These are phyloP conservation scores for Claviceps humidiphila DNA, from an alignment of 2,329 filamentous ascomycete species.

Conservation along the genomic window DNA sequence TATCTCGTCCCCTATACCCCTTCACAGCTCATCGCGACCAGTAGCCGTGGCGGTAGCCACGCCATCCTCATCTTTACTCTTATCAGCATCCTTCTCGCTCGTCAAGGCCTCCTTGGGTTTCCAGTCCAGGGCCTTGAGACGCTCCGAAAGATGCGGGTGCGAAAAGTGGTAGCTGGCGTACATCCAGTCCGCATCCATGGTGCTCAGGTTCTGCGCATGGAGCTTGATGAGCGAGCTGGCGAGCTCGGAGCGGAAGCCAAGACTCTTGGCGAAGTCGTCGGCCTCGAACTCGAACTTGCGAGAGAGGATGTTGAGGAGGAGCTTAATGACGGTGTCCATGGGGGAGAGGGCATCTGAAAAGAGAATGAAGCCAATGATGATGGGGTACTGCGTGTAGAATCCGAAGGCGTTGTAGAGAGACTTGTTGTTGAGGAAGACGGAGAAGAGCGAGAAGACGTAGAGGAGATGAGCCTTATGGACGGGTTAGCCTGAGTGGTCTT, in stretches of 20 bases:
- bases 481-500: background rate
- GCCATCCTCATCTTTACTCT: slow-evolving; percentile 23
- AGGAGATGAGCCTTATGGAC: slow-evolving; percentile 67
- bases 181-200: slow-evolving; percentile 98
- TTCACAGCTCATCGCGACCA: slow-evolving; percentile 58
- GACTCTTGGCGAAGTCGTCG: slow-evolving; percentile 72
- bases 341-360: slow-evolving; percentile 95
- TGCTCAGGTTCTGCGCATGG: slow-evolving; percentile 94
- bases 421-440: slow-evolving; percentile 89
- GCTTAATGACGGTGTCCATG: slow-evolving; percentile 87
- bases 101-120: slow-evolving; percentile 42
- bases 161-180: slow-evolving; percentile 98
- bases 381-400: slow-evolving; percentile 69
- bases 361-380: slow-evolving; percentile 92
- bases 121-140: slow-evolving; percentile 84
- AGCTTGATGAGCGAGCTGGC: slow-evolving; percentile 87
- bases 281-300: slow-evolving; percentile 94
- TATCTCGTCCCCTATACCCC: background rate
- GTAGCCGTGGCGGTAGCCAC: slow-evolving; percentile 57
- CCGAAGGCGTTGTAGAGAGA: slow-evolving; percentile 88
- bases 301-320: slow-evolving; percentile 91
- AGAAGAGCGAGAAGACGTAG: slow-evolving; percentile 94
- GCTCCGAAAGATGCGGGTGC: slow-evolving; percentile 88
- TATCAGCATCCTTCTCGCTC: slow-evolving; percentile 25
- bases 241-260: slow-evolving; percentile 75